Evolutionary conservation across 192 early-diverging fungal species (phyloP), one percentile per base, ranked within the genome.

Genomic region (Coemansia sp.): DNA sequence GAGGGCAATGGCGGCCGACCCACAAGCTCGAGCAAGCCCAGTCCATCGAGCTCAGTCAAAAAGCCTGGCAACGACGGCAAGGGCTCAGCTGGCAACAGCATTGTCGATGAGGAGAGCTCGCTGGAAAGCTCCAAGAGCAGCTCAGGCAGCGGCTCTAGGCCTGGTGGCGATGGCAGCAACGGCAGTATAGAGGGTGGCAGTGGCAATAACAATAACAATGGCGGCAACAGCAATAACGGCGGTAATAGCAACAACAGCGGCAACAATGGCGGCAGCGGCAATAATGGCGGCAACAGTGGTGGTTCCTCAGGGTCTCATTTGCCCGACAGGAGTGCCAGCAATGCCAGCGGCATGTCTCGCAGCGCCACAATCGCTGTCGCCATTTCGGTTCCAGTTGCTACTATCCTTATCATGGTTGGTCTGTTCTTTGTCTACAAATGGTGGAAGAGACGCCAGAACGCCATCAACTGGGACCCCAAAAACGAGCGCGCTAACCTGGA

Each of bases 401-500:
- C 73, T 15, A 75, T 81, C 31, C 17, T 60, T 4, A 71, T 81
- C 49, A 51, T 81, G 15, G 38, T 72, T 1, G 65, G 53, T 8
- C 35, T 81, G 62, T 81, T 72, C 78, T 81, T 75, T 64, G 32
- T 42, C 29, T 67, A 75, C 73, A 64, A 62, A 49, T 81, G 78
- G 78, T 75, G 70, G 69, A 56, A 53, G 25, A 64, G 63, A 41
- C 68, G 73, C 53, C 65, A 45, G 39, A 75, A 72, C 39, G 35
- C 58, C 1, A 64, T 41, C 43, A 69, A 36, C 35, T 81, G 78
- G 78, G 78, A 81, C 35, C 78, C 78, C 6, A 75, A 81, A 66
- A 75, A 47, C 57, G 78, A 81, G 54, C 36, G 27, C 4, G 66
- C 61, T 31, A 67, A 74, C 31, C 58, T 80, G n/a, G 68, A 79